Base-by-base conservation (phyloP, 2,329 filamentous ascomycete genomes). In the Cryphonectria radicalis region DNA sequence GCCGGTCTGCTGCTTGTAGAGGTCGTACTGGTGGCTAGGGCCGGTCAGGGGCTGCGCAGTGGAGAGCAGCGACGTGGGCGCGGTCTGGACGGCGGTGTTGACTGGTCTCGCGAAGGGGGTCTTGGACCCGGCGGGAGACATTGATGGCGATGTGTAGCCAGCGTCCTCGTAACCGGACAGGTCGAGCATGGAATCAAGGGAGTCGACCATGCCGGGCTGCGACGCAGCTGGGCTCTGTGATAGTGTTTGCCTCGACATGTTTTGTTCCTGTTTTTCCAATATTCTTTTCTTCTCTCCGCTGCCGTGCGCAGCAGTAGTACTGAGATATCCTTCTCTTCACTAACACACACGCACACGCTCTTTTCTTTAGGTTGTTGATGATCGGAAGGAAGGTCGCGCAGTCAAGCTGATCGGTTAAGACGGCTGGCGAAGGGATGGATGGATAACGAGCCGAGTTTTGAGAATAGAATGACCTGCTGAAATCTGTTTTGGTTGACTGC, bases 1-100 rank as follows among this genome's bases (percentile, higher is more conserved):
- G 74, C 95, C 94, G 4, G 96, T 98, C 84, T 98, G 95, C 80
- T 99, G 96, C 84, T 94, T 93, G 85, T 98, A 97, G 79, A 93
- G 90, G 78, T 94, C 93, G 85, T 98, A 98, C 82, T 97, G 93
- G 84, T 98, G 95, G 81, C 94, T 97, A 11, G 96, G 95, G 50
- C 90, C 93, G 64, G 90, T 90, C 78, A 95, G 89, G 28, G 87
- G 87, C 73, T 91, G 88, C 37, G 77, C 81, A 69, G 85, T 82
- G 10, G 87, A 81, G 25, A 88, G 81, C 71, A 91, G 80, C 50
- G 84, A 82, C 4, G 85, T 82, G n/a, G 88, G 86, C 6, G 89
- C 86, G 70, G 85, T 63, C 65, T 72, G 68, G 10, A 70, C 66
- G 50, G 68, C 83, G 60, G 87, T 82, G 67, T 87, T 86, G 73